Conservation (phyloP, 2,329 filamentous ascomycete species). For the Clonostachys solani region DNA sequence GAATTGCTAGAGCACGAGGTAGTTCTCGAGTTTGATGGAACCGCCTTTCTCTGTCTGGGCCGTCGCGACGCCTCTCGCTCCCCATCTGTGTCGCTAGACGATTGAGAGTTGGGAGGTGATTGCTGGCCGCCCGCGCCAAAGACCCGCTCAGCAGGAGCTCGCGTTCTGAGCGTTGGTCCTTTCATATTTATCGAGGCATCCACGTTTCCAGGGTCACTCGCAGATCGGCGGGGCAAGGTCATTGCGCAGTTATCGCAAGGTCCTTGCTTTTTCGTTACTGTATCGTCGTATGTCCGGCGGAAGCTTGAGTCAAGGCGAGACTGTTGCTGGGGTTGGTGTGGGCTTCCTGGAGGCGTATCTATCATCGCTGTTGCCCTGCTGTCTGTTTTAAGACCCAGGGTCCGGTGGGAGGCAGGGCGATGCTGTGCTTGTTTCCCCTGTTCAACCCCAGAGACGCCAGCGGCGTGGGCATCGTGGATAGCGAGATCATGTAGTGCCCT, state of each 20-base stretch:
- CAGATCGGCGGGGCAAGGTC: conserved; percentile 47
- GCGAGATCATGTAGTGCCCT: not conserved
- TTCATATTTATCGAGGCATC: conserved; percentile 30
- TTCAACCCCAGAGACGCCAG: too few relatives aligned
- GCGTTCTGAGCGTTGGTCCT: conserved; percentile 56
- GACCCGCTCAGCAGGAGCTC: conserved; percentile 55
- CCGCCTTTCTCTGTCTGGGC: conserved; percentile 32
- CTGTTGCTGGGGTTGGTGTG: conserved; percentile 33
- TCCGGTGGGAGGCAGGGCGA: too few relatives aligned
- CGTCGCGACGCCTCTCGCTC: conserved; percentile 39
- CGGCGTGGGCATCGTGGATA: conserved; percentile 19
- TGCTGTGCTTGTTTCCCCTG: too few relatives aligned
- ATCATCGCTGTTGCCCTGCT: conserved; percentile 29
- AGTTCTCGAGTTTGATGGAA: conserved; percentile 35
- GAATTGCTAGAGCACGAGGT: conserved; percentile 50
- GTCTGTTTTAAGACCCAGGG: too few relatives aligned
- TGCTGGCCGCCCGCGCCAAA: conserved; percentile 40
- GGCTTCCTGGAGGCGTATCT: conserved; percentile 56
- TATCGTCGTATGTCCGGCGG: conserved; percentile 59
- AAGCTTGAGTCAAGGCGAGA: conserved; percentile 54
- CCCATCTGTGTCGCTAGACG: conserved; percentile 46
- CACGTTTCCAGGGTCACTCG: conserved; percentile 10
- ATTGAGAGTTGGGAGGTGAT: conserved; percentile 48
- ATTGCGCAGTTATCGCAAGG: conserved; percentile 68
- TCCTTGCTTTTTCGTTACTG: conserved; percentile 58